A percentile compares a stretch with the other conserved stretches of the same genome.
Evolutionary conservation across 164 flowering plant species (phyloP).

Genomic region (Pachysandra terminalis): DNA sequence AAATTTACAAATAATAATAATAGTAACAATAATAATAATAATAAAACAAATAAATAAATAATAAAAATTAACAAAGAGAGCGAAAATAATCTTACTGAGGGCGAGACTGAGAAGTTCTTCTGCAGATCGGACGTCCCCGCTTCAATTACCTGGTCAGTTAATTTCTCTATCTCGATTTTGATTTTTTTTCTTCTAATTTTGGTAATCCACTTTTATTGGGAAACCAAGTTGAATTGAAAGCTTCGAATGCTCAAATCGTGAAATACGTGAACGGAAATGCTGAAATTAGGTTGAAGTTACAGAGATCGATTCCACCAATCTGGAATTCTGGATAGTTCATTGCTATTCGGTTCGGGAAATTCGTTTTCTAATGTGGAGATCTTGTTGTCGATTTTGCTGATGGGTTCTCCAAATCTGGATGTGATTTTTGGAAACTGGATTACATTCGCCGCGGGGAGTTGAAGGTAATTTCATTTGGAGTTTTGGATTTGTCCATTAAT

Average conservation of each 20-base stretch:
- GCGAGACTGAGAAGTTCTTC: too few relatives aligned
- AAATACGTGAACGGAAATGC: not conserved
- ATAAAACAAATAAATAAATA: too few relatives aligned
- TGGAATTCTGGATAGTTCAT: not conserved
- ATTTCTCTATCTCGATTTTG: not conserved
- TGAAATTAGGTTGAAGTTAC: not conserved
- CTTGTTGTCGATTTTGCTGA: not conserved
- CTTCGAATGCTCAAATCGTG: not conserved
- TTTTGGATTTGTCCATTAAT: not conserved
- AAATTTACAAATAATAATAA: too few relatives aligned
- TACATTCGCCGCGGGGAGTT: too few relatives aligned
- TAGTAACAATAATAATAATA: too few relatives aligned
- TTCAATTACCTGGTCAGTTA: not conserved
- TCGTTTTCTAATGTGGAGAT: not conserved
- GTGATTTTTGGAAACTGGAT: not conserved
- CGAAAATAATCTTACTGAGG: too few relatives aligned
- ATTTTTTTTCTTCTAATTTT: not conserved
- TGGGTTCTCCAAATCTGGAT: slow-evolving; percentile 3
- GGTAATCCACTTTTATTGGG: not conserved
- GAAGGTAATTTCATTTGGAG: not conserved
- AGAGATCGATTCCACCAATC: not conserved
- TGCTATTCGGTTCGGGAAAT: not conserved
- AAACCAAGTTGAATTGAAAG: not conserved
- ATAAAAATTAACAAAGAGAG: too few relatives aligned
- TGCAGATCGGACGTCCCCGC: too few relatives aligned